Conservation (phyloP, 2,329 filamentous ascomycete species). For the Aspergillus tubingensis region DNA sequence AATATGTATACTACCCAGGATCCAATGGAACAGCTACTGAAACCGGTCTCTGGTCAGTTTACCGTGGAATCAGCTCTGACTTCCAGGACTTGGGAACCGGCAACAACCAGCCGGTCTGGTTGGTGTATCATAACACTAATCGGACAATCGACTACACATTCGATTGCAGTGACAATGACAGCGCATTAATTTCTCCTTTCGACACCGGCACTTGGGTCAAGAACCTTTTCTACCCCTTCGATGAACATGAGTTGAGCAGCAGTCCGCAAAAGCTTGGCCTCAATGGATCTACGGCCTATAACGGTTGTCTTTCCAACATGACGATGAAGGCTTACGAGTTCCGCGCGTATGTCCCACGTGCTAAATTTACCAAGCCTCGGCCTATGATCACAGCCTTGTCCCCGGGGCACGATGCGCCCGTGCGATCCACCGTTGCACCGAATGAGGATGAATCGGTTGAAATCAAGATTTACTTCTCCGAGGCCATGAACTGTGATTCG, state of each 20-base stretch:
- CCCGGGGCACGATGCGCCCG: slow-evolving; percentile 61
- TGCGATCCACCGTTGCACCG: slow-evolving; percentile 49
- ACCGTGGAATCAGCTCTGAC: slow-evolving; percentile 51
- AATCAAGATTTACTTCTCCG: slow-evolving; percentile 59
- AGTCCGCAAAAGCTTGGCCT: slow-evolving; percentile 50
- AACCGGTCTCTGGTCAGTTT: slow-evolving; percentile 61
- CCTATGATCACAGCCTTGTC: slow-evolving; percentile 61
- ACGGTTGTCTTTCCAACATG: slow-evolving; percentile 57
- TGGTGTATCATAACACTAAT: slow-evolving; percentile 49
- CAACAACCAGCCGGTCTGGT: slow-evolving; percentile 48
- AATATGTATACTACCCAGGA: slow-evolving; percentile 52
- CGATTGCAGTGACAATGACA: slow-evolving; percentile 52
- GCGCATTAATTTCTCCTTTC: slow-evolving; percentile 59
- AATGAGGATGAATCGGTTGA: slow-evolving; percentile 46
- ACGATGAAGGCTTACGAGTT: slow-evolving; percentile 58
- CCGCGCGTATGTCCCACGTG: slow-evolving; percentile 58
- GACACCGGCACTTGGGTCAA: slow-evolving; percentile 56
- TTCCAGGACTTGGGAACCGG: slow-evolving; percentile 52
- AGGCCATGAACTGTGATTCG: slow-evolving; percentile 59
- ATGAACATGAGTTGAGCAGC: slow-evolving; percentile 52
- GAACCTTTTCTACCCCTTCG: slow-evolving; percentile 63
- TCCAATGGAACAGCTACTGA: slow-evolving; percentile 55
- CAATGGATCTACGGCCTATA: slow-evolving; percentile 47
- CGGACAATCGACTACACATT: slow-evolving; percentile 55
- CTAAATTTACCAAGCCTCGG: slow-evolving; percentile 52